Evolutionary conservation across 148 eudicot genomes (phyloP), one percentile per base, ranked within the genome.

Genomic region (Rhododendron williamsianum): DNA sequence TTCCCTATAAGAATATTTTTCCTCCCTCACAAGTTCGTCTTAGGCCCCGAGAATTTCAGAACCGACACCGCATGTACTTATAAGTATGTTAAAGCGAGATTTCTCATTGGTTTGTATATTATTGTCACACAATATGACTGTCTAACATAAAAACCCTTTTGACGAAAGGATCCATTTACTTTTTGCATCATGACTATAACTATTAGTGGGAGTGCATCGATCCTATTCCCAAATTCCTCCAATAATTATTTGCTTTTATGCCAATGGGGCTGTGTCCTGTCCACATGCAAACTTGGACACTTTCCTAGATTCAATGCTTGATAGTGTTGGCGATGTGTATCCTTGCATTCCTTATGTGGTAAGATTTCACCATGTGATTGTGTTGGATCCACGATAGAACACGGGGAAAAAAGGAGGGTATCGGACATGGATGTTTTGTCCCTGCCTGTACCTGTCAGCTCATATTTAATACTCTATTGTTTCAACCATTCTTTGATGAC

Each of bases 301-400:
- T 56, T 81, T 74, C n/a, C 16, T 19, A 69, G 51, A 82, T 86
- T 43, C 60, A 86, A 41, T 54, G 38, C 46, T 73, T 35, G 81
- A 81, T n/a, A 54, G 35, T 35, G 30, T 19, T 33, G 79, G 65
- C 21, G 9, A 13, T 85, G 79, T 81, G 10, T 46, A 21, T 43
- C 27, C 52, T 48, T 49, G 6, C 48, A 11, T 49, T 0, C 30
- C 71, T 1, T 23, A 19, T 21, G 16, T 33, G 81, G 56, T 48
- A 48, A 10, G 36, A n/a, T 23, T 78, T 73, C 23, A 18, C 45
- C 25, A 21, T 19, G 21, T 19, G 25, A 9, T 76, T 76, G 45
- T 73, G 76, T 71, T 63, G 27, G 27, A 63, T 21, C 25, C 69
- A 63, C 69, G 69, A 63, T 21, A 6, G 3, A 21, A 5, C 27